These are phyloP conservation scores for Pichia scutulata DNA, from an alignment of 805 yeast species.

Conservation along the genomic window DNA sequence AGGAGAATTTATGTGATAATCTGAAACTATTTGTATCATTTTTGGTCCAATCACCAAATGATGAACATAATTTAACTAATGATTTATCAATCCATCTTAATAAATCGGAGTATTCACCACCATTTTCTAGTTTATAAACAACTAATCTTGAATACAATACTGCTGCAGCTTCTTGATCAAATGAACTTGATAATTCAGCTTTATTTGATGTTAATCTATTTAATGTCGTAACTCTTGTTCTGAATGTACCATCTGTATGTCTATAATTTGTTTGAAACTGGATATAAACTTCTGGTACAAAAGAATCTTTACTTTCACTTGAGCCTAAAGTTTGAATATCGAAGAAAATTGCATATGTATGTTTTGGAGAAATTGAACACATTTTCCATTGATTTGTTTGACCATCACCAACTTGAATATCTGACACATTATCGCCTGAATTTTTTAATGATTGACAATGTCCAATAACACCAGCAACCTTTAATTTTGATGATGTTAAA, in stretches of 20 bases:
- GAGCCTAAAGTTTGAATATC: conserved; percentile 58
- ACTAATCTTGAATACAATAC: conserved; percentile 89
- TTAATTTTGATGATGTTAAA: conserved; percentile 78
- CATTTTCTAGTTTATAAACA: conserved; percentile 82
- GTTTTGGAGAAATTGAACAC: conserved; percentile 78
- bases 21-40: conserved; percentile 79
- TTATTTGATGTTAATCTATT: conserved; percentile 43
- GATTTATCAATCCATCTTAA: conserved; percentile 92
- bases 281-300: conserved; percentile 31
- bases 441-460: conserved; percentile 73
- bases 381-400: conserved; percentile 85
- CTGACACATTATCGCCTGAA: conserved; percentile 72
- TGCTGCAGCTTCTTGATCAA: conserved; percentile 98
- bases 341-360: conserved; percentile 82
- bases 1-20: conserved; percentile 71
- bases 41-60: conserved; percentile 87
- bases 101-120: conserved; percentile 65
- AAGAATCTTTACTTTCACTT: conserved; percentile 33
- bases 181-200: conserved; percentile 50
- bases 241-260: conserved; percentile 87
- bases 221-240: conserved; percentile 87
- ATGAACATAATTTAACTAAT: conserved; percentile 81
- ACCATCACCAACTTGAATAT: conserved; percentile 90
- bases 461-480: conserved; percentile 89
- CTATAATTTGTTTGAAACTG: conserved; percentile 92